Evolutionary conservation across 2,329 filamentous ascomycete genomes (phyloP).

Genomic region (Pseudonectria foliicola): DNA sequence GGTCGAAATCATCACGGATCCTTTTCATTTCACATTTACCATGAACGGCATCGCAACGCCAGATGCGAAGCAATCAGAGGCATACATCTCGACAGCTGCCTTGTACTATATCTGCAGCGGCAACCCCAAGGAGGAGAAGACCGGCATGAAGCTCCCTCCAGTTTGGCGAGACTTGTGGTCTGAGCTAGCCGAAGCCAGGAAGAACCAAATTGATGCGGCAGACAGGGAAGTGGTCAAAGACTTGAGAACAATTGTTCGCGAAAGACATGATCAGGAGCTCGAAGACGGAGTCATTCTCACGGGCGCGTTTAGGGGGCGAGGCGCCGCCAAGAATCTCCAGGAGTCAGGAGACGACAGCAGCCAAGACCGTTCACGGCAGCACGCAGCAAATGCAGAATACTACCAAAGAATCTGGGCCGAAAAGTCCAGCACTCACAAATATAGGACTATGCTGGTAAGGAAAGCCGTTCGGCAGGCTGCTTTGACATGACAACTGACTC

Average conservation of each 20-base stretch:
- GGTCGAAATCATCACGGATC: conserved; percentile 38
- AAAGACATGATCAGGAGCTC: conserved; percentile 60
- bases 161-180: conserved; percentile 81
- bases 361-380: conserved; percentile 36
- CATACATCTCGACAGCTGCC: conserved; percentile 73
- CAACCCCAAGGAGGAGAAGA: conserved; percentile 80
- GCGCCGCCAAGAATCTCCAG: conserved; percentile 35
- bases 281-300: conserved; percentile 71
- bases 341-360: conserved; percentile 43
- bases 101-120: conserved; percentile 74
- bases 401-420: conserved; percentile 53
- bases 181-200: conserved; percentile 66
- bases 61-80: conserved; percentile 74
- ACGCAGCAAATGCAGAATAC: conserved; percentile 36
- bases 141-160: conserved; percentile 67
- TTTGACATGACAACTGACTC: conserved; percentile 2
- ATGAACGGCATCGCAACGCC: conserved; percentile 72
- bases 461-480: not conserved
- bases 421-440: conserved; percentile 52
- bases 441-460: conserved; percentile 68
- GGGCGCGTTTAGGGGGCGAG: conserved; percentile 64
- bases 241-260: conserved; percentile 63
- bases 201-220: conserved; percentile 58
- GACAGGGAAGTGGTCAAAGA: conserved; percentile 64
- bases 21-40: conserved; percentile 56